A percentile compares a stretch with the other conserved stretches of the same genome.
Evolutionary conservation across 2,329 filamentous ascomycete species (phyloP).

Genomic region (Neonectria neomacrospora): DNA sequence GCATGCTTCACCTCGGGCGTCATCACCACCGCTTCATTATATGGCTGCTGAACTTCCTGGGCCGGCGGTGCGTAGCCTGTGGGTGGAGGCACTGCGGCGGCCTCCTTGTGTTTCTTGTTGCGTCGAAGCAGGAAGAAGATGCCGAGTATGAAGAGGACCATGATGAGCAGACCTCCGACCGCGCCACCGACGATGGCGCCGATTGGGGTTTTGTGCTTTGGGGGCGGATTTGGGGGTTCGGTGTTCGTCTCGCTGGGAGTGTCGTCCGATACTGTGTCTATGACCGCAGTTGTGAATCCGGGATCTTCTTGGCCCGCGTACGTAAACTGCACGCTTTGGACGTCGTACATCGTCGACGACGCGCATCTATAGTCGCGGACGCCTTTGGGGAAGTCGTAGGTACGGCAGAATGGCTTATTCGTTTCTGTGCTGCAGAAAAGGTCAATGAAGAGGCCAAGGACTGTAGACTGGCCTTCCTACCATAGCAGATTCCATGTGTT

Average conservation of each 20-base stretch:
- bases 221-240: background rate
- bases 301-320: slow-evolving; percentile 20
- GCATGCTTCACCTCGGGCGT: slow-evolving; percentile 15
- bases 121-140: slow-evolving; percentile 20
- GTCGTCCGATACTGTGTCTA: background rate
- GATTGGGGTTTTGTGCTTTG: background rate
- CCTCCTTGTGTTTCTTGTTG: slow-evolving; percentile 16
- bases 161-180: slow-evolving; percentile 21
- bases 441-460: rapidly evolving
- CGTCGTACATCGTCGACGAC: background rate
- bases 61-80: background rate
- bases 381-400: slow-evolving; percentile 23
- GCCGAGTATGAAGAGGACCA: slow-evolving; percentile 20
- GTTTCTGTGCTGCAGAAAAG: slow-evolving; percentile 17
- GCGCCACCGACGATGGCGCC: slow-evolving; percentile 31
- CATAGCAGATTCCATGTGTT: slow-evolving; percentile 33
- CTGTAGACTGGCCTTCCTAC: background rate
- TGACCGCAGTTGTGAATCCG: slow-evolving; percentile 1
- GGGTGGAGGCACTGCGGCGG: background rate
- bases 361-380: slow-evolving; percentile 29
- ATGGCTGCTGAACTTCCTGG: background rate
- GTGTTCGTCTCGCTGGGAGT: background rate
- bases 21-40: background rate
- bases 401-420: slow-evolving; percentile 28
- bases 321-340: slow-evolving; percentile 23